Percentiles rank a stretch among this genome's conserved stretches.
Conservation (phyloP, 1,284 basidiomycete species). For the Moesziomyces parantarcticus region DNA sequence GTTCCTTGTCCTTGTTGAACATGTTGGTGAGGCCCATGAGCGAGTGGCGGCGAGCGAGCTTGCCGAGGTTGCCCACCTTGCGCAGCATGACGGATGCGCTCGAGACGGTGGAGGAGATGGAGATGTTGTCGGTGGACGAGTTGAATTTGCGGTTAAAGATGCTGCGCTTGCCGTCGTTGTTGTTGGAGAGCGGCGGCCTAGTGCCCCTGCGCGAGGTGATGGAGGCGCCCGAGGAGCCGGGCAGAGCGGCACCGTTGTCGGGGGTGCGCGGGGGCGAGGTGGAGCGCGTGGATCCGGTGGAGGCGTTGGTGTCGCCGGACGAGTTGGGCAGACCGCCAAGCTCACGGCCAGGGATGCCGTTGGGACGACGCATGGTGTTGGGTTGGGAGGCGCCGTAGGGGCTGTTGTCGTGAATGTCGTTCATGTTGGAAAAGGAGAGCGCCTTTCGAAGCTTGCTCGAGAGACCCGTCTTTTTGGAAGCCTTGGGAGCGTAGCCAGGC, state of each 20-base stretch:
- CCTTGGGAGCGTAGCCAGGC: constrained; percentile 46
- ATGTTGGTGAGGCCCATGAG: constrained; percentile 91
- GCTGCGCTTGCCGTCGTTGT: constrained; percentile 68
- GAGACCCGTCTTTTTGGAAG: constrained; percentile 55
- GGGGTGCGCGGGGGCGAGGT: constrained; percentile 60
- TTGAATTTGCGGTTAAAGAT: constrained; percentile 92
- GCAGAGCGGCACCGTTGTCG: constrained; percentile 50
- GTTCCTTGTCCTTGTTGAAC: constrained; percentile 75
- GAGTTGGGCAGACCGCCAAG: constrained; percentile 46
- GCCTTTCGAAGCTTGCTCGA: constrained; percentile 61
- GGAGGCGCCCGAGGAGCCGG: constrained; percentile 57
- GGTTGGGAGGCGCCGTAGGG: constrained; percentile 12
- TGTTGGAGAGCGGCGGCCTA: constrained; percentile 55
- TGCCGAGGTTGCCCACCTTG: constrained; percentile 92
- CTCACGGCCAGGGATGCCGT: constrained; percentile 26
- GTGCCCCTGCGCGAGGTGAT: constrained; percentile 58
- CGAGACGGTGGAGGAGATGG: constrained; percentile 93
- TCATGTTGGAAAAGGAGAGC: constrained; percentile 57
- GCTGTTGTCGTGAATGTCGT: constrained; percentile 41
- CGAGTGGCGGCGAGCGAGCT: constrained; percentile 88
- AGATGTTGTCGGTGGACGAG: constrained; percentile 95
- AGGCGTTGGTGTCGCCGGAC: constrained; percentile 57
- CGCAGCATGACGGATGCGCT: constrained; percentile 97
- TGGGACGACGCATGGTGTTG: constrained; percentile 14
- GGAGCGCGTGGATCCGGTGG: constrained; percentile 58